Conservation (phyloP, 192 early-diverging fungal species). For the Coemansia sp. region DNA sequence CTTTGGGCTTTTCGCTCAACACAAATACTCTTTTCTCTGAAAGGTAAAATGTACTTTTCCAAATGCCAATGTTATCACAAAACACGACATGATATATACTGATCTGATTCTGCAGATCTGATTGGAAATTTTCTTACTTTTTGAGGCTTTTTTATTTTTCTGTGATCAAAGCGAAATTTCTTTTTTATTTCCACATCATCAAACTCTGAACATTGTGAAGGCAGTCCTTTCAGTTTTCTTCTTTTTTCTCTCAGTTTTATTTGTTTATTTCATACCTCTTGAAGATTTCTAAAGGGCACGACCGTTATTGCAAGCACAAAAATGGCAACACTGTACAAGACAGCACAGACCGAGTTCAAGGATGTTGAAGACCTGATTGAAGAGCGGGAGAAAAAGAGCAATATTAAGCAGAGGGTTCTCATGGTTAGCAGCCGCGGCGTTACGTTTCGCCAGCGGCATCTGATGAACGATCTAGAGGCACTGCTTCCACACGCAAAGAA, state of each 20-base stretch:
- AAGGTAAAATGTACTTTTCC: too few relatives aligned
- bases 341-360: conserved; percentile 44
- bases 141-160: not conserved
- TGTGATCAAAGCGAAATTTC: not conserved
- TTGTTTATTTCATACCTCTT: not conserved
- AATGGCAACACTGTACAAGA: conserved; percentile 51
- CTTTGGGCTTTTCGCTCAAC: too few relatives aligned
- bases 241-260: conserved; percentile 4
- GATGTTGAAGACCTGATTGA: conserved; percentile 45
- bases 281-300: not conserved
- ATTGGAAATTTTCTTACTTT: too few relatives aligned
- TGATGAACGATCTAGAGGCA: conserved; percentile 83
- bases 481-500: conserved; percentile 96
- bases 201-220: not conserved
- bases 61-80: too few relatives aligned
- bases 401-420: conserved; percentile 90
- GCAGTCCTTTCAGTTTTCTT: not conserved
- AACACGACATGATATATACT: too few relatives aligned
- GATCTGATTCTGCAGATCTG: too few relatives aligned
- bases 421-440: conserved; percentile 88
- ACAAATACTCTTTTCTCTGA: too few relatives aligned
- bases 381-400: conserved; percentile 58
- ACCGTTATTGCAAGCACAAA: not conserved
- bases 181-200: not conserved
- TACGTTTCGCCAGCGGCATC: conserved; percentile 81